Conservation (phyloP, 179 eudicot species). For the Sideroxylon spinosum region DNA sequence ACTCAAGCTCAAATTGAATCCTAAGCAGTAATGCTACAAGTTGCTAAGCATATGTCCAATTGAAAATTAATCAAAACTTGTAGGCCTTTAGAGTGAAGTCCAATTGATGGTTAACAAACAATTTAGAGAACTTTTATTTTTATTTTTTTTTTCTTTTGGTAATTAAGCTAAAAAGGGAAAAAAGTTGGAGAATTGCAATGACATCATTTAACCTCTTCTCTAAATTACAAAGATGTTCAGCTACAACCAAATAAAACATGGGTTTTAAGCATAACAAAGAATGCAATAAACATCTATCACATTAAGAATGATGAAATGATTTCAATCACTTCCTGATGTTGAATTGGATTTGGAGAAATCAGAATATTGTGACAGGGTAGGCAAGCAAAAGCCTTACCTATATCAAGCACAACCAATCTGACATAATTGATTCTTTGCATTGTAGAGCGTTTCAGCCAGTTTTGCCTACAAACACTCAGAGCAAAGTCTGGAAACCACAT, state of each 20-base stretch:
- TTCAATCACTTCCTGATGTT: neutral
- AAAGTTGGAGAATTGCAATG: neutral
- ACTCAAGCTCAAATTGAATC: neutral
- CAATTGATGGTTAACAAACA: neutral
- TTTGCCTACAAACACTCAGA: neutral
- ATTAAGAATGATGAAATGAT: neutral
- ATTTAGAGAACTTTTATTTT: neutral
- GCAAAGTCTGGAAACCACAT: constrained; percentile 15
- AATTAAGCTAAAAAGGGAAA: no score
- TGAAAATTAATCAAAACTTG: neutral
- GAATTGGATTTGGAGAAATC: neutral
- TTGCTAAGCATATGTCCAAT: neutral
- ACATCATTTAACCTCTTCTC: neutral
- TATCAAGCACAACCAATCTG: neutral
- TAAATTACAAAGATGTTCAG: neutral
- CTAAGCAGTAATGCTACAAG: neutral
- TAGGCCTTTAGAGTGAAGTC: neutral
- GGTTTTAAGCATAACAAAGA: neutral
- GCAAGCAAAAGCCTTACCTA: constrained; percentile 15
- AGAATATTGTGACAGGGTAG: neutral
- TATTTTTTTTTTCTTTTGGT: no score
- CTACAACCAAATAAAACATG: neutral
- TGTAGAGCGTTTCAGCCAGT: constrained; percentile 3
- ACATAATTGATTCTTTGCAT: neutral
- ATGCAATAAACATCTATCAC: neutral